Evolutionary conservation across 1,284 basidiomycete genomes (phyloP), one percentile per base, ranked within the genome.

Genomic region (Vanrija pseudolonga): DNA sequence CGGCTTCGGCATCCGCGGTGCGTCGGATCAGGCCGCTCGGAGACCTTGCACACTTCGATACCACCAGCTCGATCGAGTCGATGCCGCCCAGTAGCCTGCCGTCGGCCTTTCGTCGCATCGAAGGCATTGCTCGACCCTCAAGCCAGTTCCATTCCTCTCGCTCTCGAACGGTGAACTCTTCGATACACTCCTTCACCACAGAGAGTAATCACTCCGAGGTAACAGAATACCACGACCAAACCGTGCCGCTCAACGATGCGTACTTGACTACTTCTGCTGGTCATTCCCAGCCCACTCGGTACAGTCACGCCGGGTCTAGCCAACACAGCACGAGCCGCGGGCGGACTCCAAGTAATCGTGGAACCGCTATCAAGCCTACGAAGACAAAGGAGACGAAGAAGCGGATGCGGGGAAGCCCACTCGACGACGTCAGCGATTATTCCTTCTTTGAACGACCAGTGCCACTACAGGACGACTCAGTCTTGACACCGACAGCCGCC

Each of bases 241-340:
- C 51, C 3, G 44, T 59, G 14, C 59, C 59, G 4, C 56, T 62
- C 20, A 61, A 61, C 32, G 63, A 65, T 22, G 24, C 32, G n/a
- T 15, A 2, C 32, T 3, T 32, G n/a, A n/a, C 32, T 2, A 32
- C 32, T 32, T 15, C 2, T 9, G 32, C 32, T 32, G 28, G 6
- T 32, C 3, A 7, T 32, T 32, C 28, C 5, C 4, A 26, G 24
- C 9, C 24, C 24, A 26, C 9, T 26, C 24, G 24, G 24, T 26
- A 4, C 24, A 9, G 24, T 5, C 24, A 9, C 4, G 24, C 24
- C 24, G 9, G 24, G n/a, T 26, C 6, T 12, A 32, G 28, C 8
- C 28, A 32, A 12, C 28, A 3, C 9, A 32, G 14, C 32, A 32
- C 14, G 11, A 32, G 14, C 32, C 1, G 12, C 6, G 11, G 11